Evolutionary conservation across 306 rosid genomes (phyloP), one percentile per base, ranked within the genome.

Genomic region (Cucurbita moschata): DNA sequence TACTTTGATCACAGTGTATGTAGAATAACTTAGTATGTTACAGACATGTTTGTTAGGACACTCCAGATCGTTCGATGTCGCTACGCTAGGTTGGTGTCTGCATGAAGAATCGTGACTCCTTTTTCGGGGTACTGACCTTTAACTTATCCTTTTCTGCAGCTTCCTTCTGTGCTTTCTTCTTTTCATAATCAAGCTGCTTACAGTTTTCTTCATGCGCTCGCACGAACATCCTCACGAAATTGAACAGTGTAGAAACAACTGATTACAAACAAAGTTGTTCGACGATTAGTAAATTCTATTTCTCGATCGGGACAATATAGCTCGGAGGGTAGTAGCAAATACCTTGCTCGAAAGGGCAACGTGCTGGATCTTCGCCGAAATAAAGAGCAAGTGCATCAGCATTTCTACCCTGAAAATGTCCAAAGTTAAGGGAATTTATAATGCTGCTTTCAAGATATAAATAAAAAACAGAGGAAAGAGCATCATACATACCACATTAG

Each of bases 131-230:
- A 83, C 71, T 58, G 50, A 79, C 40, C 82, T 83, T 89, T 77
- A 72, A 18, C 81, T 76, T 86, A 62, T 83, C 52, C 71, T 19
- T 42, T 18, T 65, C 91, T 61, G 87, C 91, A 50, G 85, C 86
- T 81, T 88, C 91, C 75, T 86, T 88, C 59, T 77, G 85, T 5
- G 85, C 89, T 82, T 56, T 85, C 88, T 86, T 89, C 64, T 62
- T 87, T n/a, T 89, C 91, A 4, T 77, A 74, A 68, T 83, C 91
- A 57, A 85, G 47, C 82, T 87, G 85, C 81, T 89, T 89, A 79
- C 82, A 67, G 62, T 89, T 87, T 79, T 89, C 96, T 1, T 77
- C 85, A n/a, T 83, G 91, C 5, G 96, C 89, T 83, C 83, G 78
- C 21, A 64, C 66, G 47, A 86, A 89, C 91, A 83, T 85, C 74